Conservation (phyloP, 192 early-diverging fungal genomes). For the Glomus cerebriforme region DNA sequence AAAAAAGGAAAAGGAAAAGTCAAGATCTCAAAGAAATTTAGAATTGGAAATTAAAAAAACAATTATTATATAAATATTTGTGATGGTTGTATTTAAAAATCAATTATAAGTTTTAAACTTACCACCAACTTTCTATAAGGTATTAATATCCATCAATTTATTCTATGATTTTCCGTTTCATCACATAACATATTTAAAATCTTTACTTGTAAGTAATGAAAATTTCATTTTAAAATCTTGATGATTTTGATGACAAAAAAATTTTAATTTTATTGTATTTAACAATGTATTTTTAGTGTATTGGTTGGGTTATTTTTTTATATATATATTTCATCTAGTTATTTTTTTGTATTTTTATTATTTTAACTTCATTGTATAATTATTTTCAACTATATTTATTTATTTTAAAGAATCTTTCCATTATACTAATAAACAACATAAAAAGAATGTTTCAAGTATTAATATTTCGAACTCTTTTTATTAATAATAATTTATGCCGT, state of each 20-base stretch:
- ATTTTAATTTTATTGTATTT: not conserved
- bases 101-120: no score
- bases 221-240: not conserved
- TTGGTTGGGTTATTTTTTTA: not conserved
- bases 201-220: no score
- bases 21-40: not conserved
- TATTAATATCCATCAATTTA: no score
- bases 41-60: not conserved
- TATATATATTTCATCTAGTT: not conserved
- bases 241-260: not conserved
- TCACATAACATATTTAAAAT: no score
- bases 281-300: not conserved
- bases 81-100: no score
- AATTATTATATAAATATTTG: not conserved
- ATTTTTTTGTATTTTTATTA: no score
- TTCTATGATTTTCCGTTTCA: no score
- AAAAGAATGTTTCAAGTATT: no score
- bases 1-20: not conserved
- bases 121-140: no score
- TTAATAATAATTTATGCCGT: no score
- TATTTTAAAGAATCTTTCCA: not conserved
- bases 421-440: not conserved
- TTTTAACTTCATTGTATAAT: not conserved
- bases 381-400: not conserved
- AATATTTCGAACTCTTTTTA: no score